A percentile compares a stretch with the other conserved stretches of the same genome.
phyloP scores from a whole-genome alignment of 768 basidiomycete genomes.

The Termitomyces titanicus region DNA sequence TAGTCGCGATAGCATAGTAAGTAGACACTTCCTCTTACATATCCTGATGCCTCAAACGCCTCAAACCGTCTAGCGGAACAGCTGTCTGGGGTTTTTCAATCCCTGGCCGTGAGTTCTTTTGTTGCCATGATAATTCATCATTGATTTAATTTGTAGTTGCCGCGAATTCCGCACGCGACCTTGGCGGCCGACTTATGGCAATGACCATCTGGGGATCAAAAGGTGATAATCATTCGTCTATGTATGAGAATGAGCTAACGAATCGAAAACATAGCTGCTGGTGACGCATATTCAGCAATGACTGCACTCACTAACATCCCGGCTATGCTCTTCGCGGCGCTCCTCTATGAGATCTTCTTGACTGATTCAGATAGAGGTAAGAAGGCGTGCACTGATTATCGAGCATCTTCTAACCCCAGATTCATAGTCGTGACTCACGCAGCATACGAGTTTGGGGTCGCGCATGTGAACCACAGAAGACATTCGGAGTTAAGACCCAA shows the following conservation, averaged over 20 bases:
- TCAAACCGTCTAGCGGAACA: slow-evolving; percentile 34
- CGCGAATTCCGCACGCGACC: slow-evolving; percentile 65
- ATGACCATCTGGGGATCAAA: slow-evolving; percentile 56
- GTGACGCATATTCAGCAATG: slow-evolving; percentile 57
- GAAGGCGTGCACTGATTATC: slow-evolving; percentile 12
- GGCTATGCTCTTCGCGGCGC: slow-evolving; percentile 50
- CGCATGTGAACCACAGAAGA: slow-evolving; percentile 12
- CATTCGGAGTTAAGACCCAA: not conserved
- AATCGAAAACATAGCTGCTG: slow-evolving; percentile 34
- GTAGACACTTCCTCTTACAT: slow-evolving; percentile 16
- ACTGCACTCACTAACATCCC: slow-evolving; percentile 65
- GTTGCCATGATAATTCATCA: not conserved
- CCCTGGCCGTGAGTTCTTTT: slow-evolving; percentile 37
- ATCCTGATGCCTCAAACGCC: not conserved
- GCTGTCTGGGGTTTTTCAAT: slow-evolving; percentile 61
- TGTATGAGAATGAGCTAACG: not conserved
- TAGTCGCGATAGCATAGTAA: slow-evolving; percentile 59
- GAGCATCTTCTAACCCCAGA: not conserved
- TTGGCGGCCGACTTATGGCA: slow-evolving; percentile 60
- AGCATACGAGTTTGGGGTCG: slow-evolving; percentile 11
- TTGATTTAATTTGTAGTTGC: slow-evolving; percentile 36
- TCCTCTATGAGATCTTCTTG: slow-evolving; percentile 55
- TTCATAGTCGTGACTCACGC: slow-evolving; percentile 11
- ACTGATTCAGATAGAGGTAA: slow-evolving; percentile 56
- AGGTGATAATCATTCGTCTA: slow-evolving; percentile 25